Percentiles rank a stretch among this genome's conserved stretches.
These are phyloP conservation scores for Boletus coccyginus DNA, from an alignment of 768 basidiomycete genomes.

Conservation along the genomic window DNA sequence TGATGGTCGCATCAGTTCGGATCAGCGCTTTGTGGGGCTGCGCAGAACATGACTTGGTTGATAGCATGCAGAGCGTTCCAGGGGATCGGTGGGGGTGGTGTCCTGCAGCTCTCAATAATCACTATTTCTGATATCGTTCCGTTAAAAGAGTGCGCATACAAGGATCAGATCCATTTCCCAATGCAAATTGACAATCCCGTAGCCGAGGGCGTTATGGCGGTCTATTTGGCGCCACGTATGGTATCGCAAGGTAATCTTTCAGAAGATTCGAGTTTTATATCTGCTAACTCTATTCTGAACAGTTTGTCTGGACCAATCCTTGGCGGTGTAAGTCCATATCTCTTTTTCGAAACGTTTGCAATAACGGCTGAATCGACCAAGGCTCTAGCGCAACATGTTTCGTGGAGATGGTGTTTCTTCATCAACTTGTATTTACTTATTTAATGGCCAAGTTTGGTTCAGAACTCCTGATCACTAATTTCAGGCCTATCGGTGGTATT, in stretches of 20 bases:
- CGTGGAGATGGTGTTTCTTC: conserved; percentile 85
- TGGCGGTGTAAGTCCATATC: conserved; percentile 61
- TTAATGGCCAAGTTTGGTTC: not conserved
- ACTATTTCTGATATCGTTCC: conserved; percentile 83
- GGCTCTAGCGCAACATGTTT: conserved; percentile 69
- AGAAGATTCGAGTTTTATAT: not conserved
- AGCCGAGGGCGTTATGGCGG: conserved; percentile 81
- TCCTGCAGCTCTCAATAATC: conserved; percentile 72
- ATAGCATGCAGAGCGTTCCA: conserved; percentile 76
- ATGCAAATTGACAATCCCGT: not conserved
- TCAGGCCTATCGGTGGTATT: conserved; percentile 67
- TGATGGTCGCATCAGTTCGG: conserved; percentile 51
- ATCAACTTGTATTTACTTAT: conserved; percentile 57
- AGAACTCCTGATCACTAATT: not conserved
- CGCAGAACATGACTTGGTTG: conserved; percentile 76
- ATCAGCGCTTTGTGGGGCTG: conserved; percentile 77
- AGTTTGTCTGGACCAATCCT: conserved; percentile 76
- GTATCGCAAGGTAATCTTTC: conserved; percentile 47
- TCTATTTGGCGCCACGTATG: conserved; percentile 78
- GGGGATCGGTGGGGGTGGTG: conserved; percentile 79
- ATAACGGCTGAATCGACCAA: conserved; percentile 19
- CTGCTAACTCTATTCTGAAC: not conserved
- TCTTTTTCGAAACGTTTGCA: not conserved
- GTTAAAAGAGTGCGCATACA: conserved; percentile 57
- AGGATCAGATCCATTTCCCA: not conserved